A percentile compares a stretch with the other conserved stretches of the same genome.
These are phyloP conservation scores for Rhizomucor miehei DNA, from an alignment of 371 early-diverging fungal species.

Conservation along the genomic window DNA sequence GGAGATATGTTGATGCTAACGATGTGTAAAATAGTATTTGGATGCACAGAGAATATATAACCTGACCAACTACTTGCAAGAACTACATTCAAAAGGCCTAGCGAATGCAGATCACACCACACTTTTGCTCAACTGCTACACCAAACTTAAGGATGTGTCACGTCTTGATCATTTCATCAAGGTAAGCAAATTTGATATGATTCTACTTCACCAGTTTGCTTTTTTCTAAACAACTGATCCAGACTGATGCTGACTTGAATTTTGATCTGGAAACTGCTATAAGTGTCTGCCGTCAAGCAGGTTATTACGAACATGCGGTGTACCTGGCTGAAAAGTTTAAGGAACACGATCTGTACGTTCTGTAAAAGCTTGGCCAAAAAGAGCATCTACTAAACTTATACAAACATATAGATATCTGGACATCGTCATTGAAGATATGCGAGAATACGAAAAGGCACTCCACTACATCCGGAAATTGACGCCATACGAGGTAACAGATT, in stretches of 20 bases:
- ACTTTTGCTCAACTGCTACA: constrained; percentile 93
- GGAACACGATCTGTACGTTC: constrained; percentile 72
- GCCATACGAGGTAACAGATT: constrained; percentile 41
- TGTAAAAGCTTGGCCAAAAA: not conserved
- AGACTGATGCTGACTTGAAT: constrained; percentile 64
- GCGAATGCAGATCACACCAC: constrained; percentile 95
- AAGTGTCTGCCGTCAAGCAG: constrained; percentile 87
- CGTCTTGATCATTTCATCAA: constrained; percentile 85
- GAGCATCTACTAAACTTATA: not conserved
- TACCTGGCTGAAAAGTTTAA: constrained; percentile 80
- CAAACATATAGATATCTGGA: constrained; percentile 33
- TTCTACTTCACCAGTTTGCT: no score
- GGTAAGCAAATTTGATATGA: constrained; percentile 22
- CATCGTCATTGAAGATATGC: constrained; percentile 85
- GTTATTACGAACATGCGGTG: constrained; percentile 85
- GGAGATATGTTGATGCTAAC: no score
- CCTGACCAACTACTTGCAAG: constrained; percentile 85
- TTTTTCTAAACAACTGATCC: not conserved
- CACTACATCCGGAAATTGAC: constrained; percentile 63
- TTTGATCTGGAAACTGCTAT: constrained; percentile 95
- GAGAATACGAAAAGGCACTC: constrained; percentile 72
- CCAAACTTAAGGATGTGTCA: constrained; percentile 86
- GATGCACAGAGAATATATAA: constrained; percentile 92
- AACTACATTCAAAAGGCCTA: constrained; percentile 77
- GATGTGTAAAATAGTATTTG: constrained; percentile 54